Evolutionary conservation across 1,284 basidiomycete genomes (phyloP), one percentile per base, ranked within the genome.

Genomic region (Porodaedalea pini): DNA sequence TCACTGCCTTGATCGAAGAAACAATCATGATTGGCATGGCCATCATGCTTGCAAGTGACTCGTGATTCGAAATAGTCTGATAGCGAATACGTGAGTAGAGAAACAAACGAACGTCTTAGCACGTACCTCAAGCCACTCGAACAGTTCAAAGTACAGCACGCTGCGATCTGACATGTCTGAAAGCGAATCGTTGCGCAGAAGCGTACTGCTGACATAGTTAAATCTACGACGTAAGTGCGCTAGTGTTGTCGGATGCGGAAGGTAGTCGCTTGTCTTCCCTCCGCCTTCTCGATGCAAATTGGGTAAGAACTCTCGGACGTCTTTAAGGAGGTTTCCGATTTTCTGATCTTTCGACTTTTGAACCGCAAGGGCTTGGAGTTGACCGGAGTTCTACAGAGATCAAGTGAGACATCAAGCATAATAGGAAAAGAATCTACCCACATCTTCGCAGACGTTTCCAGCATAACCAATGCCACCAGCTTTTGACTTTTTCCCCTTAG

Each of bases 11-110:
- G 29, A 84, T 78, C n/a, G 85, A 86, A 2, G 79, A 73, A 19
- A 83, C 79, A 2, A 88, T 83, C 92, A 95, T 95, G 67, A 92
- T 92, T 1, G 93, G 92, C 92, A 94, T 95, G 0, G 89, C 93
- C 82, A 96, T 91, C 89, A 95, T 94, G 63, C 88, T 90, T 2
- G 92, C 91, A 27, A 95, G 73, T 2, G 90, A 86, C 75, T 95
- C 93, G 63, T 96, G 92, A 64, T 86, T 87, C 6, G 92, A 92
- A 40, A 96, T 89, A 2, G 88, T 92, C 90, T 91, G 44, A 58
- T 37, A 52, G 45, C 58, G 54, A 31, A 57, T 39, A 5, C 15
- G 34, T 41, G 11, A 41, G 41, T 40, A 19, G 41, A 36, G 43
- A 31, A 21, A n/a, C 39, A 52, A 13, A 23, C 48, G 54, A 47